Conservation (phyloP, 2,329 filamentous ascomycete genomes). For the Chlorencoelia australis region DNA sequence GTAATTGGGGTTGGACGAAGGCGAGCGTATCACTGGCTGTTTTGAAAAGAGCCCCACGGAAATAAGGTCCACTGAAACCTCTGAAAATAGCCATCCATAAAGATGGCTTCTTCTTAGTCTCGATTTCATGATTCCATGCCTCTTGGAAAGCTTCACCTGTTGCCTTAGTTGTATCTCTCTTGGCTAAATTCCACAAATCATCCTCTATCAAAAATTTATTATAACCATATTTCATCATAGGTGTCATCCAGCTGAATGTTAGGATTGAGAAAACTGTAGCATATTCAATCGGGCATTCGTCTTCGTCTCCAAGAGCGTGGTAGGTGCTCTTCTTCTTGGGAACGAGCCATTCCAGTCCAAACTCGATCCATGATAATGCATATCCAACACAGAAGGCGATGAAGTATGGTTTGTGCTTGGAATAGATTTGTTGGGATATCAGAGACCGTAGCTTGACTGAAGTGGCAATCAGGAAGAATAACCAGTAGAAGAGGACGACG, state of each 20-base stretch:
- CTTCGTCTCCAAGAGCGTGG: slow-evolving; percentile 55
- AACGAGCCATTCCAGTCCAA: slow-evolving; percentile 58
- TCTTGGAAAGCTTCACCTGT: slow-evolving; percentile 62
- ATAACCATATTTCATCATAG: slow-evolving; percentile 93
- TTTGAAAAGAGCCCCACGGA: slow-evolving; percentile 77
- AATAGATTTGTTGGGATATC: slow-evolving; percentile 49
- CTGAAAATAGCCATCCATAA: slow-evolving; percentile 79
- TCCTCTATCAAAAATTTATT: slow-evolving; percentile 86
- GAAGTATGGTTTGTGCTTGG: slow-evolving; percentile 50
- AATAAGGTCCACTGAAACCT: slow-evolving; percentile 78
- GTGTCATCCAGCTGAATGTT: slow-evolving; percentile 98
- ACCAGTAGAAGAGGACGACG: slow-evolving; percentile 64
- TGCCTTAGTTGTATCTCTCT: slow-evolving; percentile 64
- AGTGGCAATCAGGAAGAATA: slow-evolving; percentile 55
- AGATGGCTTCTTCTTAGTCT: slow-evolving; percentile 61
- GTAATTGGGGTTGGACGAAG: slow-evolving; percentile 83
- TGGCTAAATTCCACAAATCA: slow-evolving; percentile 86
- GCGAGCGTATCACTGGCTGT: slow-evolving; percentile 75
- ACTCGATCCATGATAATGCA: slow-evolving; percentile 49
- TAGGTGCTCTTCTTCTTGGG: slow-evolving; percentile 61
- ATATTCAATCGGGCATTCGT: slow-evolving; percentile 69
- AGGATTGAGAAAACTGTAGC: slow-evolving; percentile 88
- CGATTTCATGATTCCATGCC: slow-evolving; percentile 67
- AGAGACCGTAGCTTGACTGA: slow-evolving; percentile 59
- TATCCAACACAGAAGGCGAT: slow-evolving; percentile 49